phyloP scores from a whole-genome alignment of 108 stramenopile species.

The Epipyxis sp. region DNA sequence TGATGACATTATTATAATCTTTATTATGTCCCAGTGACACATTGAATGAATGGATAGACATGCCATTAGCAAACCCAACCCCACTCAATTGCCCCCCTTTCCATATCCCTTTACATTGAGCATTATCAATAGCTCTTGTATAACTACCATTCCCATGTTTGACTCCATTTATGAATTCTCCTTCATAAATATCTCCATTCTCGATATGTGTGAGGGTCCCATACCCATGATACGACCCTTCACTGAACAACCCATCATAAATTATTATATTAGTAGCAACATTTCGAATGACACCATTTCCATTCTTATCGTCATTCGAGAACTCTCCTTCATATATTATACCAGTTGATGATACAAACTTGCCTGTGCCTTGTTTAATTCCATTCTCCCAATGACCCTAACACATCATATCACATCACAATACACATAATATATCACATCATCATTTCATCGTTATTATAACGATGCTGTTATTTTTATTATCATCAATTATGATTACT shows the following conservation, averaged over 20 bases:
- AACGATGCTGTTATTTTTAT: too few relatives aligned
- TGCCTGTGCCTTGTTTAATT: slow-evolving; percentile 4
- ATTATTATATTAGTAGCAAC: background rate
- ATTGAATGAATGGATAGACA: background rate
- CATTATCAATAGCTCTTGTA: background rate
- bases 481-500: too few relatives aligned
- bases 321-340: slow-evolving; percentile 13
- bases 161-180: background rate
- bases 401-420: background rate
- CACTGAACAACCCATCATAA: background rate
- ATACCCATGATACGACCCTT: background rate
- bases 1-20: too few relatives aligned
- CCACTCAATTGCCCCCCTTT: background rate
- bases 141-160: background rate
- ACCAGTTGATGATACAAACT: slow-evolving; percentile 1
- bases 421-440: too few relatives aligned
- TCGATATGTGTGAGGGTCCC: background rate
- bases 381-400: slow-evolving; percentile 23
- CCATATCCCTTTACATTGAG: background rate
- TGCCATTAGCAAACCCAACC: background rate
- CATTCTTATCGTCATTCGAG: background rate
- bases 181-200: background rate
- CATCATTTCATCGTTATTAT: too few relatives aligned
- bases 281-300: background rate
- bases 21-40: background rate